These are phyloP conservation scores for Penicillium alfredii DNA, from an alignment of 495 filamentous ascomycete species.

Conservation along the genomic window DNA sequence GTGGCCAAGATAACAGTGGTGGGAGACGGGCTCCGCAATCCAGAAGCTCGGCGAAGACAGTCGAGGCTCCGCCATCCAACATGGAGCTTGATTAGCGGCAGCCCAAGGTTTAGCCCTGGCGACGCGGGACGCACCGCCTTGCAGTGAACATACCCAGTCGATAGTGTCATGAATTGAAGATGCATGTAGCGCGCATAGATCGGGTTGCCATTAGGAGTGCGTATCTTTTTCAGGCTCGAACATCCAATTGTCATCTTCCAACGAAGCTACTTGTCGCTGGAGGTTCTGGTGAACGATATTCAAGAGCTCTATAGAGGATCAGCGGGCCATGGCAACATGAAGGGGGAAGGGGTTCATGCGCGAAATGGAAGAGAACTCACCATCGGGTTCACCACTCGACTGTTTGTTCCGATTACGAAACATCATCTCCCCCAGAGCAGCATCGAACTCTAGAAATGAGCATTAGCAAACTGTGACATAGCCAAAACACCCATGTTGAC, in stretches of 20 bases:
- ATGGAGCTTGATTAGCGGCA: constrained; percentile 48
- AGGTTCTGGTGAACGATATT: constrained; percentile 66
- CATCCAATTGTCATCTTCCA: constrained; percentile 89
- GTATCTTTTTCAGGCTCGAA: constrained; percentile 64
- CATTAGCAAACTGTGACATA: constrained; percentile 40
- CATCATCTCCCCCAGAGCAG: constrained; percentile 45
- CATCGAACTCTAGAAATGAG: constrained; percentile 42
- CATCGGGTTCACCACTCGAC: constrained; percentile 58
- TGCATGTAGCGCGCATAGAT: constrained; percentile 8
- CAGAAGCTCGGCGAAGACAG: constrained; percentile 36
- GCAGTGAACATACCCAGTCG: constrained; percentile 9
- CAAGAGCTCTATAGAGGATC: no score
- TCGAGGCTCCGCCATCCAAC: constrained; percentile 44
- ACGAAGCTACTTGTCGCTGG: constrained; percentile 59
- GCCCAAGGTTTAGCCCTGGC: background rate
- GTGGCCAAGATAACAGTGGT: constrained; percentile 41
- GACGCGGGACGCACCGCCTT: background rate
- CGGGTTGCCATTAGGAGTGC: constrained; percentile 14
- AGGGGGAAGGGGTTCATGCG: no score
- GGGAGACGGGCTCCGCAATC: constrained; percentile 32
- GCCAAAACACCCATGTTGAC: background rate
- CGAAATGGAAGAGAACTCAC: constrained; percentile 35
- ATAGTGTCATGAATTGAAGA: constrained; percentile 20
- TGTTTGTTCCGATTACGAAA: constrained; percentile 58
- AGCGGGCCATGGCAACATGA: no score